Evolutionary conservation across 768 basidiomycete genomes (phyloP).

Genomic region (Coprinellus micaceus): DNA sequence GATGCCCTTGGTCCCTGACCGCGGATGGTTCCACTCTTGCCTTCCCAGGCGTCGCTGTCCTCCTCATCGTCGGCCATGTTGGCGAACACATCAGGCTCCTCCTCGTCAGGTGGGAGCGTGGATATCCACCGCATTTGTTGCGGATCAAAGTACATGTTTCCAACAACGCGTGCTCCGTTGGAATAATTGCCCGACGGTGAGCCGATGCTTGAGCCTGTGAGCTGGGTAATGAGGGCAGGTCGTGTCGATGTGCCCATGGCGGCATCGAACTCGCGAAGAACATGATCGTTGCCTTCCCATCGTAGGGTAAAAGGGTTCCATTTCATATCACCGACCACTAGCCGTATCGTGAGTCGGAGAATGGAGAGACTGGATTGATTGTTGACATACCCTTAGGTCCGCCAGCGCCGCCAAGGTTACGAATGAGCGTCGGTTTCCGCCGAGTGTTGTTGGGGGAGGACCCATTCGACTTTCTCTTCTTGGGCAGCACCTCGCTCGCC

Average conservation of each 20-base stretch:
- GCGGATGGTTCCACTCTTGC: slow-evolving; percentile 77
- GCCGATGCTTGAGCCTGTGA: slow-evolving; percentile 82
- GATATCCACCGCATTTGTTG: slow-evolving; percentile 94
- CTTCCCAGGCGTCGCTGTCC: slow-evolving; percentile 66
- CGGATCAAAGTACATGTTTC: slow-evolving; percentile 98
- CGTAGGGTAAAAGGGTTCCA: slow-evolving; percentile 89
- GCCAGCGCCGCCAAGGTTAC: slow-evolving; percentile 66
- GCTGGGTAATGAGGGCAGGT: slow-evolving; percentile 93
- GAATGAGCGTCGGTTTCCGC: slow-evolving; percentile 84
- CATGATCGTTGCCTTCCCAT: slow-evolving; percentile 97
- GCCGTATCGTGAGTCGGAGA: slow-evolving; percentile 11
- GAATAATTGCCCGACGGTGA: slow-evolving; percentile 74
- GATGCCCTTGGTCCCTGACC: slow-evolving; percentile 30
- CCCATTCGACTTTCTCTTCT: slow-evolving; percentile 46
- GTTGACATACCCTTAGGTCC: slow-evolving; percentile 66
- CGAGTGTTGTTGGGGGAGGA: slow-evolving; percentile 33
- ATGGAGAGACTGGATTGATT: background rate
- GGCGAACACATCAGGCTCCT: slow-evolving; percentile 94
- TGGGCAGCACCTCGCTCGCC: slow-evolving; percentile 31
- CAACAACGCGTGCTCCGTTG: slow-evolving; percentile 83
- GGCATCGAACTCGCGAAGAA: slow-evolving; percentile 86
- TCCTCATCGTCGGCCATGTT: slow-evolving; percentile 91
- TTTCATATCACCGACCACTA: slow-evolving; percentile 94
- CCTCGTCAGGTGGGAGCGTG: slow-evolving; percentile 78
- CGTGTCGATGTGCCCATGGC: slow-evolving; percentile 79